These are phyloP conservation scores for Elasticomyces elasticus DNA, from an alignment of 495 filamentous ascomycete species.

Conservation along the genomic window DNA sequence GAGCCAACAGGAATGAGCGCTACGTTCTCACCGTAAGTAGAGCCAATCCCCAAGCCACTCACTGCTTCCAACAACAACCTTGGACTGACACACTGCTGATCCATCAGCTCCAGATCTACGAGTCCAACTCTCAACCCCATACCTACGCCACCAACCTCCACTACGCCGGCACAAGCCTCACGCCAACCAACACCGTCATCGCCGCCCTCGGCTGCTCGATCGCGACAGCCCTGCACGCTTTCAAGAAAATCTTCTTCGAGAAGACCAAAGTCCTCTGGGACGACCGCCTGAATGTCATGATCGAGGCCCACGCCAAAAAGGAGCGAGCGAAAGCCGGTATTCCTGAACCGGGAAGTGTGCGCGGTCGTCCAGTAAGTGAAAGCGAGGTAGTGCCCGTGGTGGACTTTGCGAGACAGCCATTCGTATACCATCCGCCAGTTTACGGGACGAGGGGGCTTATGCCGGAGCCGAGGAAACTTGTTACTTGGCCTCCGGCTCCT, in stretches of 20 bases:
- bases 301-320: background rate
- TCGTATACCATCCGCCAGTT: constrained; percentile 17
- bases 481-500: background rate
- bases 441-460: constrained; percentile 13
- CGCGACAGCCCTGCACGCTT: constrained; percentile 22
- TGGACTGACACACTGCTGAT: background rate
- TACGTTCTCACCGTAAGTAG: constrained; percentile 32
- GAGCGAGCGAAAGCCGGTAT: background rate
- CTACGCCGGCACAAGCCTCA: constrained; percentile 16
- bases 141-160: constrained; percentile 34
- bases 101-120: constrained; percentile 39
- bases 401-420: constrained; percentile 1
- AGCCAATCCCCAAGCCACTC: background rate
- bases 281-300: constrained; percentile 16
- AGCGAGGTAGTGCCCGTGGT: background rate
- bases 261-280: constrained; percentile 29
- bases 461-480: constrained; percentile 4
- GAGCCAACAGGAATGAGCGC: constrained; percentile 33
- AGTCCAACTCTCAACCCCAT: constrained; percentile 38
- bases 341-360: background rate
- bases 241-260: constrained; percentile 26
- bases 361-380: constrained; percentile 5
- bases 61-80: background rate
- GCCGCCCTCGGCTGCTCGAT: constrained; percentile 19
- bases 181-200: constrained; percentile 21